These are phyloP conservation scores for Spinacia oleracea DNA, from an alignment of 179 eudicot species.

Conservation along the genomic window DNA sequence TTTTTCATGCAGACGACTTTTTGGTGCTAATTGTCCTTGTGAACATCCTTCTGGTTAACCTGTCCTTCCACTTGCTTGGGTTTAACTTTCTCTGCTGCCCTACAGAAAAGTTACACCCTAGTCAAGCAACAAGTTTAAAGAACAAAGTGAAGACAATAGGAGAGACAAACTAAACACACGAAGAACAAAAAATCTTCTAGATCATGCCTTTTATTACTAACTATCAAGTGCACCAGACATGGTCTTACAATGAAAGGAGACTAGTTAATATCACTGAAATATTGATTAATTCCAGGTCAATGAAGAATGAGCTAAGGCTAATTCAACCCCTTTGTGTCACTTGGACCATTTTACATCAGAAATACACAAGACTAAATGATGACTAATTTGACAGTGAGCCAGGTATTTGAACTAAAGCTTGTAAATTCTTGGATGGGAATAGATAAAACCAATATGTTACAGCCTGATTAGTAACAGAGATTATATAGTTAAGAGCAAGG, in stretches of 20 bases:
- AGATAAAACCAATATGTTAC: neutral
- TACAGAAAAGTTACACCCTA: conserved; percentile 15
- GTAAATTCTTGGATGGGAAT: neutral
- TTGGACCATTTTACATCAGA: neutral
- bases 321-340: neutral
- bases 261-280: neutral
- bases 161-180: neutral
- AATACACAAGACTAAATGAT: neutral
- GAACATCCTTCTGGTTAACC: conserved; percentile 26
- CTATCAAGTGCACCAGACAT: neutral
- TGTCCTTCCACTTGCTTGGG: conserved; percentile 32
- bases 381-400: neutral
- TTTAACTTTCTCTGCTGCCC: conserved; percentile 34
- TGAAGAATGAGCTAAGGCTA: neutral
- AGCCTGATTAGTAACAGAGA: neutral
- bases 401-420: neutral
- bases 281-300: neutral
- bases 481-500: neutral
- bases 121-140: neutral
- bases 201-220: neutral
- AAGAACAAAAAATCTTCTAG: neutral
- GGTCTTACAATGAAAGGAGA: neutral
- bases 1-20: neutral
- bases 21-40: conserved; percentile 28
- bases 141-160: neutral